A percentile compares a stretch with the other conserved stretches of the same genome.
Conservation (phyloP, 345 rosid species). For the Gossypium australe region DNA sequence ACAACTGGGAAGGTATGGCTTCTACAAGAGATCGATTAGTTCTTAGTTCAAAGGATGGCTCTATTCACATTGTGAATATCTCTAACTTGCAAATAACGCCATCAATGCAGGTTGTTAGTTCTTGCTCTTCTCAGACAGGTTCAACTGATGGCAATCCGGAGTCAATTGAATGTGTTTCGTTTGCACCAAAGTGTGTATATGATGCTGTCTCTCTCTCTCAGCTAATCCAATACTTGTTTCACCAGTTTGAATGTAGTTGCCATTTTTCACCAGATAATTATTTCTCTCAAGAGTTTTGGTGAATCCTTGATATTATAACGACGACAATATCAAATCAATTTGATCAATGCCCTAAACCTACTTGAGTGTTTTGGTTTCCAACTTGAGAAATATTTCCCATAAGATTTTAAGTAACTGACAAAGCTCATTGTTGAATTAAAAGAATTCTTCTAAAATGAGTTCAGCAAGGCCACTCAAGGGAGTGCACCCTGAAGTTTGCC, state of each 20-base stretch:
- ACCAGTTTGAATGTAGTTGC: background rate
- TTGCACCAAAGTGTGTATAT: constrained; percentile 53
- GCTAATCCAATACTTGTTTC: background rate
- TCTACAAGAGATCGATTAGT: background rate
- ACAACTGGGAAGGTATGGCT: constrained; percentile 66
- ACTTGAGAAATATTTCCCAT: background rate
- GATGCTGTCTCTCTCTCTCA: background rate
- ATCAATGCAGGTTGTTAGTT: constrained; percentile 69
- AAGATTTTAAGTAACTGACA: background rate
- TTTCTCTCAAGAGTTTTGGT: background rate
- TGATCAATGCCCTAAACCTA: background rate
- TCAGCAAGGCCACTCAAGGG: background rate
- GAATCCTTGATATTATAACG: background rate
- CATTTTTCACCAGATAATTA: background rate
- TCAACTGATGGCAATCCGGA: constrained; percentile 58
- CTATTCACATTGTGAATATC: constrained; percentile 73
- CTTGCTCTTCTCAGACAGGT: constrained; percentile 57
- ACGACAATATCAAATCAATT: background rate
- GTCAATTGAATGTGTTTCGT: constrained; percentile 62
- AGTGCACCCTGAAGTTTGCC: background rate
- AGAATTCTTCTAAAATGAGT: background rate
- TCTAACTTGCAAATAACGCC: constrained; percentile 1
- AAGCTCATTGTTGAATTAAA: background rate
- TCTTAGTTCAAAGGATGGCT: constrained; percentile 56
- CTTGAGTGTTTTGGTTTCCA: background rate